Evolutionary conservation across 129 eudicot species (phyloP).

Genomic region (Sambucus nigra): DNA sequence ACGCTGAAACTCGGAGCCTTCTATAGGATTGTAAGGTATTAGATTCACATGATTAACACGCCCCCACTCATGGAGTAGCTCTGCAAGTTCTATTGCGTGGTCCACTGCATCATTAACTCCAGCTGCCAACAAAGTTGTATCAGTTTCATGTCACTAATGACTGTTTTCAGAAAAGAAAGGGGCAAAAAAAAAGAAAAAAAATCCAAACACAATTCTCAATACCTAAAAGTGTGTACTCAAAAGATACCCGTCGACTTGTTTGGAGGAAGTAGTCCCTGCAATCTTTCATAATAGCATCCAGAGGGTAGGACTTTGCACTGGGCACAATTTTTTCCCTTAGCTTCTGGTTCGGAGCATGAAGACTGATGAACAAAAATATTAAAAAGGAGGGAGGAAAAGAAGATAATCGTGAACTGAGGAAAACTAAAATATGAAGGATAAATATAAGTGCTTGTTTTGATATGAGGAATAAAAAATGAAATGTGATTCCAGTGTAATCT

Average conservation of each 20-base stretch:
- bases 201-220: too few relatives aligned
- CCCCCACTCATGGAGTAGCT: constrained; percentile 92
- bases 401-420: not conserved
- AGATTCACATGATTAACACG: constrained; percentile 93
- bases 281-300: constrained; percentile 92
- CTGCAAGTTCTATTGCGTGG: constrained; percentile 82
- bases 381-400: not conserved
- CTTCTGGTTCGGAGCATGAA: constrained; percentile 97
- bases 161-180: not conserved
- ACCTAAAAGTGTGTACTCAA: constrained; percentile 96
- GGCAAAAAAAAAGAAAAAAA: too few relatives aligned
- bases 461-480: too few relatives aligned
- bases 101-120: constrained; percentile 91
- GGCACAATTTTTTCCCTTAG: constrained; percentile 91
- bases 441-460: not conserved
- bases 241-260: constrained; percentile 92
- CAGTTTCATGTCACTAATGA: not conserved
- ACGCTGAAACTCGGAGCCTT: constrained; percentile 82
- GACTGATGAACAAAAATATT: constrained; percentile 37
- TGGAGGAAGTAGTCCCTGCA: constrained; percentile 84
- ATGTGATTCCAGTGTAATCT: too few relatives aligned
- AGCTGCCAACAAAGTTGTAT: constrained; percentile 40
- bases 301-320: constrained; percentile 93
- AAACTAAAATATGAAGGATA: not conserved
- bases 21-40: constrained; percentile 86